phyloP scores from a whole-genome alignment of 2,329 filamentous ascomycete species.

The Colletotrichum acutatum region DNA sequence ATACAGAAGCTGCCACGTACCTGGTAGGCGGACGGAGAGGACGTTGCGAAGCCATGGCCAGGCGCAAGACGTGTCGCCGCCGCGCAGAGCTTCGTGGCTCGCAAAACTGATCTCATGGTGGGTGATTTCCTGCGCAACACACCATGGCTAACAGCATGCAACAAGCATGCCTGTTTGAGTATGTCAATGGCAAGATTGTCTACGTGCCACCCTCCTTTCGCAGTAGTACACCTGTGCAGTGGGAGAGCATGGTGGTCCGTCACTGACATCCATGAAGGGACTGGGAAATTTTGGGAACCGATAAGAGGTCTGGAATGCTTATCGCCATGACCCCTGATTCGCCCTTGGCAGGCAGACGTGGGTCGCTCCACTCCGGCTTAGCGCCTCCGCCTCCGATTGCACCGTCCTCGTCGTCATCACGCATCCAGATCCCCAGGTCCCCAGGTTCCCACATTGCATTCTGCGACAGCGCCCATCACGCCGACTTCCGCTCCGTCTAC shows the following conservation, averaged over 20 bases:
- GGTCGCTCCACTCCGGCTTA: slow-evolving; percentile 26
- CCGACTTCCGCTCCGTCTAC: background rate
- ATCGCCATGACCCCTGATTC: slow-evolving; percentile 11
- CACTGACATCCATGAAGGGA: slow-evolving; percentile 3
- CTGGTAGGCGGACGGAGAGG: slow-evolving; percentile 19
- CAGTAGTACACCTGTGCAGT: background rate
- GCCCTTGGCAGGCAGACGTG: background rate
- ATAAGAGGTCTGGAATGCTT: slow-evolving; percentile 20
- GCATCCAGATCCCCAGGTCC: slow-evolving; percentile 18
- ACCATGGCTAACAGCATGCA: slow-evolving; percentile 28
- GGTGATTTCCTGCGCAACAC: background rate
- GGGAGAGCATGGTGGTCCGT: background rate
- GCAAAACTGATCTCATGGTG: slow-evolving; percentile 35
- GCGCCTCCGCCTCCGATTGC: slow-evolving; percentile 29
- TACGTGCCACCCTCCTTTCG: slow-evolving; percentile 4
- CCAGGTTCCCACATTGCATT: background rate
- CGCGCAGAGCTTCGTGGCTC: slow-evolving; percentile 13
- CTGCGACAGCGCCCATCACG: slow-evolving; percentile 31
- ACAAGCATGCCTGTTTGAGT: background rate
- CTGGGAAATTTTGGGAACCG: slow-evolving; percentile 31
- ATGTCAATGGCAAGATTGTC: background rate
- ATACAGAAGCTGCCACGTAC: slow-evolving; percentile 7
- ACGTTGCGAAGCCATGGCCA: slow-evolving; percentile 34
- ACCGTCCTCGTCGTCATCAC: slow-evolving; percentile 32
- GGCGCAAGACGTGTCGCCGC: slow-evolving; percentile 10